Percentiles rank a stretch among this genome's conserved stretches.
Conservation (phyloP, 2,329 filamentous ascomycete genomes). For the Stagonosporopsis chrysanthemi region DNA sequence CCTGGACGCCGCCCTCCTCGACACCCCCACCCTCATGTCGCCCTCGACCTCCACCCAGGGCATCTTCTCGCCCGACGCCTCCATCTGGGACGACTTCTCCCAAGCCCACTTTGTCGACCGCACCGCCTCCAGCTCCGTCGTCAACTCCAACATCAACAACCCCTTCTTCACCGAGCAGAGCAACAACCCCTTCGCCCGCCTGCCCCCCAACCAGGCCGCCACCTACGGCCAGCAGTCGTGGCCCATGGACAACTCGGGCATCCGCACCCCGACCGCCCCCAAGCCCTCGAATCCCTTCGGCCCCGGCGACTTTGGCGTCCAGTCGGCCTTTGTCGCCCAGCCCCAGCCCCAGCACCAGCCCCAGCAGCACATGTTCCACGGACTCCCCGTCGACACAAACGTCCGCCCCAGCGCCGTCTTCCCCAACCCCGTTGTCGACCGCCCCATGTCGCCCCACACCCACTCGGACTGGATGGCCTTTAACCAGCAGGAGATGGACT, state of each 20-base stretch:
- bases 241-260: conserved; percentile 70
- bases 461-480: conserved; percentile 66
- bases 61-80: conserved; percentile 61
- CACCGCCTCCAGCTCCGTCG: conserved; percentile 47
- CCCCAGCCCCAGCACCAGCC: conserved; percentile 51
- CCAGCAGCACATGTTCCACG: conserved; percentile 52
- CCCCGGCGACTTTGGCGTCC: conserved; percentile 57
- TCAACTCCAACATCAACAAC: conserved; percentile 54
- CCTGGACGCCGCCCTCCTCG: conserved; percentile 55
- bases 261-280: conserved; percentile 75
- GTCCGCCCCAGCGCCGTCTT: conserved; percentile 60
- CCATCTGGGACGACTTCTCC: conserved; percentile 57
- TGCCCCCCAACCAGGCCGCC: conserved; percentile 58
- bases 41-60: conserved; percentile 57
- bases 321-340: conserved; percentile 54
- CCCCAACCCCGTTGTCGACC: conserved; percentile 51
- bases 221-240: conserved; percentile 63
- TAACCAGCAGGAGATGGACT: conserved; percentile 60
- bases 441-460: conserved; percentile 67
- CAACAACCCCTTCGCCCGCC: conserved; percentile 70
- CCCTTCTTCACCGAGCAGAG: conserved; percentile 57
- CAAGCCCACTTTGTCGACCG: conserved; percentile 50
- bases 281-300: conserved; percentile 74
- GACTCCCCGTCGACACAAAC: conserved; percentile 49
- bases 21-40: conserved; percentile 56